Base-by-base conservation (phyloP, 805 yeast species). In the Maudiozyma turicensis region DNA sequence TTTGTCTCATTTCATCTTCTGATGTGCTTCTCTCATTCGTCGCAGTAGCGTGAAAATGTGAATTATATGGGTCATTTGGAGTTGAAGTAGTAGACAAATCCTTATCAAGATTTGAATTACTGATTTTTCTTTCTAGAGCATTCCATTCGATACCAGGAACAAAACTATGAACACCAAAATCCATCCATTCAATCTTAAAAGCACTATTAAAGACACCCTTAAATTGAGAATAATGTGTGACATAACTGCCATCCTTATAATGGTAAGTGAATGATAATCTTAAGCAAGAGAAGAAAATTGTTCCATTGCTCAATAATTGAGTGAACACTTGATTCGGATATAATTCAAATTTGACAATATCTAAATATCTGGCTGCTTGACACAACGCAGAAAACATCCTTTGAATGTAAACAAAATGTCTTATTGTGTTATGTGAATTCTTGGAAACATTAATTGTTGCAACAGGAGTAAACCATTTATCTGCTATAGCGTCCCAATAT, bases 151-250 rank as follows among this genome's bases (percentile, higher is more conserved):
- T 54, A 52, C 71, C 71, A 49, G 82, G 74, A 47, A 71, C 59
- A 63, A 73, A 66, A 55, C 73, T 70, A 48, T 71, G 72, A 5
- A 75, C 64, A 29, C 75, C 76, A 52, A 83, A 68, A 58, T 86
- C 95, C 41, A 84, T 62, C 79, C 85, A 84, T 54, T 86, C 95
- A 31, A 88, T 76, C 53, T 77, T 75, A 52, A 86, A 68, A 47
- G 74, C 76, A 33, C 82, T 70, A 58, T 79, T 82, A 67, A 87
- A 76, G 6, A 79, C 70, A 8, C 85, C 77, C 53, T 80, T 79
- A 40, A 82, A 65, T 15, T 77, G 77, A 0, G 91, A 86, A 50
- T 72, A 71, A 44, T 82, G 75, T 8, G 77, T 74, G 8, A 85
- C 79, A 55, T 75, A 74, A 3, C 90, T 81, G 0, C 93, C 95